Base-by-base conservation (phyloP, 768 basidiomycete species). In the Russula griseocarnosa region DNA sequence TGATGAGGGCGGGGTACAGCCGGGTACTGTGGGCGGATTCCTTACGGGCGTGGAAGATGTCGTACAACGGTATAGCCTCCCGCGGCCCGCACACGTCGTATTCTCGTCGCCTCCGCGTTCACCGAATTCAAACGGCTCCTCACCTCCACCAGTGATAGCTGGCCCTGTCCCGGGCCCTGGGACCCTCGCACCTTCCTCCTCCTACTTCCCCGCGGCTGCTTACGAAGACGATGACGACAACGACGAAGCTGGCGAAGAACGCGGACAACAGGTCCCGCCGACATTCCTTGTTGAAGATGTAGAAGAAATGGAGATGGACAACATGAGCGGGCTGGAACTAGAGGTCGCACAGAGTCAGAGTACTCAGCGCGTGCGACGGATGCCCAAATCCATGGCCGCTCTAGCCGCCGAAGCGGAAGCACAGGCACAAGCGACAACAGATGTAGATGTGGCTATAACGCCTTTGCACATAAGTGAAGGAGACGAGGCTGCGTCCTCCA, bases 31-130 rank as follows among this genome's bases (percentile, higher is more conserved):
- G 2, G 42, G 52, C 14, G 83, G 83, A 8, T 92, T 88, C 73
- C 77, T 93, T 20, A 79, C 82, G 8, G 84, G 80, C 16, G 87
- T 84, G 8, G 88, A 87, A 69, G 84, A 83, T 63, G 86, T 92
- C 58, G 88, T 93, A 2, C 78, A 87, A 72, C 82, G 84, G 2
- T 93, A 84, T 72, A 81, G 81, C 62, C 76, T 93, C 30, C 91
- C 91, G 1, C 84, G 84, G 66, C 81, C 82, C 70, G 79, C 77
- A 8, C 73, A 69, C 69, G 72, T 57, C 32, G 67, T 60, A 5
- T 65, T 68, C 44, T 36, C 61, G 5, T 67, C 67, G 5, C 65
- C 65, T 34, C 67, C 61, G n/a, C 56, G 51, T 58, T 55, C 65
- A 1, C 65, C 61, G n/a, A 34, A 47, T 18, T 11, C 60, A n/a